Percentiles rank a stretch among this genome's conserved stretches.
These are phyloP conservation scores for Aegilops bicornis DNA, from an alignment of 176 grass and related monocot species.

Conservation along the genomic window DNA sequence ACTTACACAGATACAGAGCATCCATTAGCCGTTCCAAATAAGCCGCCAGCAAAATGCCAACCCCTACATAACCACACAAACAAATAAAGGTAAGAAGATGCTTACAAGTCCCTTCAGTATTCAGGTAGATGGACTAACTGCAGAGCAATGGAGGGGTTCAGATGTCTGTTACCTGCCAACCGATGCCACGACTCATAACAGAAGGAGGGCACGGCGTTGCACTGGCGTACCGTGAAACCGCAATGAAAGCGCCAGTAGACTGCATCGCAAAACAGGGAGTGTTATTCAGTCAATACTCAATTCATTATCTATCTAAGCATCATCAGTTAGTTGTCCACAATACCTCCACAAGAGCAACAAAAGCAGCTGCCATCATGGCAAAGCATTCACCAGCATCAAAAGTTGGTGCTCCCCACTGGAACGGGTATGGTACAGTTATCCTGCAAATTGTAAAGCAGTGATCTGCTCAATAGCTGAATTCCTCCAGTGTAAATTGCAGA, in stretches of 20 bases:
- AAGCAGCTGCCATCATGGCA: constrained; percentile 95
- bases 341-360: constrained; percentile 97
- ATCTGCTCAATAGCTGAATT: not conserved
- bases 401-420: constrained; percentile 89
- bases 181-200: constrained; percentile 84
- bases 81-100: not conserved
- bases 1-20: constrained; percentile 87
- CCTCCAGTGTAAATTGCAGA: not conserved
- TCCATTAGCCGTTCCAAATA: constrained; percentile 83
- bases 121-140: not conserved
- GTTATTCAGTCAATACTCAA: constrained; percentile 5
- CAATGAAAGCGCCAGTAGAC: constrained; percentile 93
- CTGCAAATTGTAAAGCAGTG: constrained; percentile 37
- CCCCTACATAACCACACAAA: constrained; percentile 41
- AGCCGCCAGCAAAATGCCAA: constrained; percentile 76
- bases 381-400: constrained; percentile 92
- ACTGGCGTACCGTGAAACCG: constrained; percentile 73
- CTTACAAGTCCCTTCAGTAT: not conserved
- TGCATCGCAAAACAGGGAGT: constrained; percentile 32
- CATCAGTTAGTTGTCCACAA: constrained; percentile 4
- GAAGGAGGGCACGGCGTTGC: constrained; percentile 87
- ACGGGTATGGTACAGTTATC: constrained; percentile 94
- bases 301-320: no score
- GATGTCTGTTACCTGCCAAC: constrained; percentile 87
- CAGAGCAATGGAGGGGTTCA: not conserved